Evolutionary conservation across 441 rosid genomes (phyloP), one percentile per base, ranked within the genome.

Genomic region (Manihot esculenta): DNA sequence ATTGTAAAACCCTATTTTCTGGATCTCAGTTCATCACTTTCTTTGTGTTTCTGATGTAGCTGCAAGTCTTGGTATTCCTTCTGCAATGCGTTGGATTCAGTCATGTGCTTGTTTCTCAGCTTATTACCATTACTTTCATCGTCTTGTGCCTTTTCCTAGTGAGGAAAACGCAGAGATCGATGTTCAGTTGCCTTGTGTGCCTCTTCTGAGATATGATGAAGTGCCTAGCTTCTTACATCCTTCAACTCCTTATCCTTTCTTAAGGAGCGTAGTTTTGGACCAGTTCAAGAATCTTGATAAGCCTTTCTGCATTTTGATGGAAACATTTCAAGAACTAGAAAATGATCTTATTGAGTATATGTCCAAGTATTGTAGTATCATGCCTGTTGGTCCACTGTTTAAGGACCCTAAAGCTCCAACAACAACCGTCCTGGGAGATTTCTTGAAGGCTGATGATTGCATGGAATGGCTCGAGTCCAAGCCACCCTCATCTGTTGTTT

Each of bases 41-140:
- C 89, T 94, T 1, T 93, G 97, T 97, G 96, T 83, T 3, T 85
- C 93, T 0, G 94, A 89, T 64, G 89, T 91, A 1, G 98, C 94
- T 0, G 84, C 81, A 57, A 70, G 71, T 59, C 85, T 93, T 6
- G 87, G 86, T 61, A 73, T 93, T 62, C 97, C 98, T 27, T 89
- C 89, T 18, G 97, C 97, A 1, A 77, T 91, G 80, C 89, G 91
- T 12, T 93, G 97, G 98, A 89, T 93, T 41, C 97, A 93, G 30
- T 89, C 97, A 5, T 89, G 92, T 10, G 91, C 94, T 1, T 84
- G 85, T 69, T 88, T 91, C 42, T 78, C 89, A 0, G 69, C 87
- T 30, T 88, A 91, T 69, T 91, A 91, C 56, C 83, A 88, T 72
- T 89, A 74, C 73, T 72, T 68, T 74, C 83, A 86, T 48, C 70